A percentile compares a stretch with the other conserved stretches of the same genome.
Conservation (phyloP, 1,284 basidiomycete genomes). For the Phlebopus sp. region DNA sequence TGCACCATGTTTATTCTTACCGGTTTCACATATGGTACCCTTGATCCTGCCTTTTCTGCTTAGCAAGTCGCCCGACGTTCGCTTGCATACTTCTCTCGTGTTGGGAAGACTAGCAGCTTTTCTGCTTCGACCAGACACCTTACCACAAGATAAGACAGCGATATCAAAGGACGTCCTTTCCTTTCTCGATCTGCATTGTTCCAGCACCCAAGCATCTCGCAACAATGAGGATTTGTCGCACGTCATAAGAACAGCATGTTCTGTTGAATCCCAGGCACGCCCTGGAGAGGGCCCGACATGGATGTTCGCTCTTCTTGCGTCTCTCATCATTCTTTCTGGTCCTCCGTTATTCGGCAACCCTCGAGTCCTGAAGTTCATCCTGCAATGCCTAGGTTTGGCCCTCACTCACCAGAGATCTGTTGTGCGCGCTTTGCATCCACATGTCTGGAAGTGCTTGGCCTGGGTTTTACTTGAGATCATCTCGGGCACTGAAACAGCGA, state of each 20-base stretch:
- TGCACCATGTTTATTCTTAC: slow-evolving; percentile 32
- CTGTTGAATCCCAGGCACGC: slow-evolving; percentile 20
- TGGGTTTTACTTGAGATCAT: slow-evolving; percentile 45
- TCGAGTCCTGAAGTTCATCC: slow-evolving; percentile 39
- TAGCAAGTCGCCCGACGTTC: slow-evolving; percentile 32
- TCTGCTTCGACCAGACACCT: slow-evolving; percentile 14
- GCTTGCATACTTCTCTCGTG: slow-evolving; percentile 38
- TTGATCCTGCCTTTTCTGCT: slow-evolving; percentile 35
- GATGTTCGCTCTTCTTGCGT: slow-evolving; percentile 41
- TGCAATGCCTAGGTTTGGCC: slow-evolving; percentile 34
- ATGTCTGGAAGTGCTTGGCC: slow-evolving; percentile 52
- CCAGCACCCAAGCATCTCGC: slow-evolving; percentile 7
- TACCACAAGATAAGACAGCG: slow-evolving; percentile 10
- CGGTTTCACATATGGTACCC: slow-evolving; percentile 37
- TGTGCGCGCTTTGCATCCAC: slow-evolving; percentile 39
- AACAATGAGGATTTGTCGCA: slow-evolving; percentile 8
- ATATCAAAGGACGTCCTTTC: slow-evolving; percentile 20
- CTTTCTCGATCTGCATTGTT: slow-evolving; percentile 30
- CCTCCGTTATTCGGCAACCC: slow-evolving; percentile 41
- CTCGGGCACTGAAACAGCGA: slow-evolving; percentile 11
- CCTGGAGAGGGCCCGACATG: slow-evolving; percentile 32
- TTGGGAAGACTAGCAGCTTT: slow-evolving; percentile 41
- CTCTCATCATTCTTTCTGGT: slow-evolving; percentile 49
- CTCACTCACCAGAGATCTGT: slow-evolving; percentile 32
- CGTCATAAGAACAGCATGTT: slow-evolving; percentile 27